A percentile compares a stretch with the other conserved stretches of the same genome.
Conservation (phyloP, 805 yeast species). For the Grigorovia humatica region DNA sequence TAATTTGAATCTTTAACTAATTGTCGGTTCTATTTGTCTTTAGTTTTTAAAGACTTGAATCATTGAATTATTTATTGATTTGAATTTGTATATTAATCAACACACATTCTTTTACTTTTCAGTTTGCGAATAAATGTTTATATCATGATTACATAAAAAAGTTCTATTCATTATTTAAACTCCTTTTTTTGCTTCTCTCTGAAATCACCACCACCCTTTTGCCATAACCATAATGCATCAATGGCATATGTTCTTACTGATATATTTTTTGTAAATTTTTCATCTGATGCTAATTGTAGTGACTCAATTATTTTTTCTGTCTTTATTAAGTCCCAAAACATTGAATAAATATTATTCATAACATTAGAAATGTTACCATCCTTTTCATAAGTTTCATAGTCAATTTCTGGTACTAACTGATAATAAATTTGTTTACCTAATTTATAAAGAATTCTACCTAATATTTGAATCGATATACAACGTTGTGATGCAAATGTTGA, state of each 20-base stretch:
- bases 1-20: not conserved
- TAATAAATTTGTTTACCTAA: constrained; percentile 54
- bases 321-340: constrained; percentile 64
- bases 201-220: constrained; percentile 36
- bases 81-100: not conserved
- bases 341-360: constrained; percentile 29
- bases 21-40: not conserved
- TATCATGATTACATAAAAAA: no score
- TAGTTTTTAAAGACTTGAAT: constrained; percentile 3
- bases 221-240: constrained; percentile 90
- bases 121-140: no score
- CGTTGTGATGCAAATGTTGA: constrained; percentile 80
- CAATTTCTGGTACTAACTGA: constrained; percentile 39
- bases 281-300: constrained; percentile 59
- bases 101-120: not conserved
- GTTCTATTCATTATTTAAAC: constrained; percentile 1
- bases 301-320: constrained; percentile 54
- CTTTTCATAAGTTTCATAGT: constrained; percentile 29
- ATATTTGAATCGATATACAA: constrained; percentile 71
- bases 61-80: not conserved
- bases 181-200: constrained; percentile 7
- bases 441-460: constrained; percentile 80
- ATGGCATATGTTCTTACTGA: constrained; percentile 75
- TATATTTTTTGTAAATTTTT: constrained; percentile 47
- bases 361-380: constrained; percentile 31